phyloP scores from a whole-genome alignment of 2,329 filamentous ascomycete species.

The Microdochium bolleyi region DNA sequence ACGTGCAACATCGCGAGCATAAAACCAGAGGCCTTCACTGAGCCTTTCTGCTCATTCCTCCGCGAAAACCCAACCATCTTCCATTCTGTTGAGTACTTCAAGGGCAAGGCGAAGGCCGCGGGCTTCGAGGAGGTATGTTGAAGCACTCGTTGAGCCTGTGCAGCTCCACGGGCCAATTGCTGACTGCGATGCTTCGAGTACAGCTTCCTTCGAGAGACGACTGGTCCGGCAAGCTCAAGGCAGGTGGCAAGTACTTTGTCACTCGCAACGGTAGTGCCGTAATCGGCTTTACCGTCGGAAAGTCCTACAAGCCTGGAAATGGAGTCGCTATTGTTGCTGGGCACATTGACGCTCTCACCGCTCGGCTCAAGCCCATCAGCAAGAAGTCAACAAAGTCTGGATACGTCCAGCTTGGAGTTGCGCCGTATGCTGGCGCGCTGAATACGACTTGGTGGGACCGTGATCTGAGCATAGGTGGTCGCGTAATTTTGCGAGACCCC shows the following conservation, averaged over 20 bases:
- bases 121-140: slow-evolving; percentile 64
- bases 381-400: slow-evolving; percentile 77
- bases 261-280: slow-evolving; percentile 79
- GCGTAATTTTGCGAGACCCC: slow-evolving; percentile 73
- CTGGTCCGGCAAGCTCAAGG: slow-evolving; percentile 65
- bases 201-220: slow-evolving; percentile 70
- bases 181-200: not conserved
- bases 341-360: slow-evolving; percentile 87
- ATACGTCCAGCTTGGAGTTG: slow-evolving; percentile 82
- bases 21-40: slow-evolving; percentile 60
- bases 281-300: slow-evolving; percentile 79
- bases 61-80: slow-evolving; percentile 88
- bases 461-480: slow-evolving; percentile 82
- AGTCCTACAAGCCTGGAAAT: slow-evolving; percentile 73
- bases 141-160: not conserved
- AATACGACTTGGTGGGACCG: slow-evolving; percentile 96
- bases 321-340: slow-evolving; percentile 84
- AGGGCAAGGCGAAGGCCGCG: slow-evolving; percentile 58
- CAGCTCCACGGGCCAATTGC: not conserved
- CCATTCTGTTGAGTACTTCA: slow-evolving; percentile 77
- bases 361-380: slow-evolving; percentile 84
- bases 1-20: slow-evolving; percentile 11
- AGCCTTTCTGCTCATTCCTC: slow-evolving; percentile 83
- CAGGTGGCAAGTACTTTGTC: slow-evolving; percentile 83
- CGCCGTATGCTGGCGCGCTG: slow-evolving; percentile 82